Base-by-base conservation (phyloP, 176 grass and related monocot genomes). In the Avena eriantha region DNA sequence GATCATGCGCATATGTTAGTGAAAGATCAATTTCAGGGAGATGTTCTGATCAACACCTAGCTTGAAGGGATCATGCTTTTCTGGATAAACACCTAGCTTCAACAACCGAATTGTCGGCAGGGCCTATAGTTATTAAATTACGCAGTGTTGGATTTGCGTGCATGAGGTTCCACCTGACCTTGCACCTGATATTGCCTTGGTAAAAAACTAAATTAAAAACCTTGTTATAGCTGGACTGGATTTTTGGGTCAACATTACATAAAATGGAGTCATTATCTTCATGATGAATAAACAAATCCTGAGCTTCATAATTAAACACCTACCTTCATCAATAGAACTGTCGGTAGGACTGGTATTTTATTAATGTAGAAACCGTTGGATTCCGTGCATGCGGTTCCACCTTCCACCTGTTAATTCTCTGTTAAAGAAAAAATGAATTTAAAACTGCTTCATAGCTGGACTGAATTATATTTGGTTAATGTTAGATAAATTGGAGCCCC, bases 21-120 rank as follows among this genome's bases (percentile, higher is more conserved):
- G 16, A 4, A 79, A 50, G 59, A 65, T 56, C 31, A n/a, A 39
- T 15, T 19, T 66, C 58, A 23, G 12, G 58, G 71, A 61, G n/a
- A 60, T 19, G 18, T 23, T 76, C 48, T 69, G 7, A 26, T 79
- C n/a, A 49, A 29, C 29, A 29, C 29, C 29, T 29, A 29, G 29
- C 29, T 29, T 29, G 29, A 29, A 29, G 29, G 29, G 29, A 29
- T 29, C 24, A 18, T 81, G n/a, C 73, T 80, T 67, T 68, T 82
- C 50, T 33, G 45, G 39, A 50, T 77, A 39, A 66, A 59, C 58
- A 76, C 76, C 67, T 87, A 35, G 79, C 53, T 78, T 76, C 19
- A 68, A 34, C 11, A 14, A 54, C 43, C 41, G 31, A 53, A 72
- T 15, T 35, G 84, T 80, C 24, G 34, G 55, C 2, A 64, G 55